Conservation (phyloP, 495 filamentous ascomycete genomes). For the Tuber indicum region DNA sequence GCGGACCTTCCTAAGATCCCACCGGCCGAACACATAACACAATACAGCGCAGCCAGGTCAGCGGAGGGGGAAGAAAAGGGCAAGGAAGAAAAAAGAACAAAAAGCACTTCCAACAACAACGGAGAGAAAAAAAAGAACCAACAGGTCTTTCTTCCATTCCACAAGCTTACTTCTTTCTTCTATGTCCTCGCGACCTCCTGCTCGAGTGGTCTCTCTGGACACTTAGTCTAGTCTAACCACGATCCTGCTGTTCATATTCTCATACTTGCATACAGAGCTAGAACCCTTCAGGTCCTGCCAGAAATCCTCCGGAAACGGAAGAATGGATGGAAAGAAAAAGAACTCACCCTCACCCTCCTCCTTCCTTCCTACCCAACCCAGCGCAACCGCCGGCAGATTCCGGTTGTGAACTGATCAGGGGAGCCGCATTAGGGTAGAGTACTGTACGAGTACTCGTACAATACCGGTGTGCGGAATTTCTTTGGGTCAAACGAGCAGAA, state of each 20-base stretch:
- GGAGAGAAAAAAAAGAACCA: background rate
- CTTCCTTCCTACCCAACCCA: background rate
- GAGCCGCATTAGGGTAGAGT: background rate
- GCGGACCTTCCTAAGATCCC: background rate
- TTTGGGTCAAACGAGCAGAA: background rate
- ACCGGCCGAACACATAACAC: background rate
- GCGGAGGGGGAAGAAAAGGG: background rate
- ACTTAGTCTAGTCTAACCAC: background rate
- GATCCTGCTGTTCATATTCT: conserved; percentile 3
- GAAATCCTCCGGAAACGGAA: background rate
- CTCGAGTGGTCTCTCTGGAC: background rate
- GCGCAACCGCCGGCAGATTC: background rate
- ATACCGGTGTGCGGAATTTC: background rate
- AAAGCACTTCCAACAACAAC: conserved; percentile 1
- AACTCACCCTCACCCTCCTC: background rate
- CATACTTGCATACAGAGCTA: background rate
- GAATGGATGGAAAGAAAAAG: background rate
- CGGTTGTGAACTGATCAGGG: background rate
- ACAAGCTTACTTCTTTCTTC: background rate
- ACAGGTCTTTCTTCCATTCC: background rate
- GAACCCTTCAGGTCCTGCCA: background rate
- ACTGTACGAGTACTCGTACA: no score
- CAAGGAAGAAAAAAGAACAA: background rate
- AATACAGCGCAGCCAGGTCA: no score
- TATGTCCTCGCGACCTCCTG: background rate